Conservation (phyloP, 179 eudicot species). For the Carnegiea gigantea region DNA sequence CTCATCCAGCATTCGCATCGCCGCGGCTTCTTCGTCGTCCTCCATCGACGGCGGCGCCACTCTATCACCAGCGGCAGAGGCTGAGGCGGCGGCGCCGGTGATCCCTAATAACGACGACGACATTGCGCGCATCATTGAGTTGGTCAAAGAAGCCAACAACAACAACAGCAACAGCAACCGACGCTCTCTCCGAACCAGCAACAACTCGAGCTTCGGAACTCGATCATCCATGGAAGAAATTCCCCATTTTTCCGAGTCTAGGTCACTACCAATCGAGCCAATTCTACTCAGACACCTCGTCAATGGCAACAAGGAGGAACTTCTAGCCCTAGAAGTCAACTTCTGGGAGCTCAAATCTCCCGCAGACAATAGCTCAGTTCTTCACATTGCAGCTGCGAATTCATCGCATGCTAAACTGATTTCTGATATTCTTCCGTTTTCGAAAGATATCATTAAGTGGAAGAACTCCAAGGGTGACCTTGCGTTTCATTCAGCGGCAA, state of each 20-base stretch:
- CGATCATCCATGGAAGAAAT: no score
- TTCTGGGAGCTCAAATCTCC: background rate
- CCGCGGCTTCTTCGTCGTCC: background rate
- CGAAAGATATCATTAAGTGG: background rate
- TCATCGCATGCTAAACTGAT: slow-evolving; percentile 21
- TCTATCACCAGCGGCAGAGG: background rate
- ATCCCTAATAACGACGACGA: background rate
- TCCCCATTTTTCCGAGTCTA: no score
- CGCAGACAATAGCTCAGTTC: background rate
- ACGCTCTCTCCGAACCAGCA: background rate
- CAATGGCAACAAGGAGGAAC: background rate
- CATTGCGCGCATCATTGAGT: background rate
- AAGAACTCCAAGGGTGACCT: slow-evolving; percentile 20
- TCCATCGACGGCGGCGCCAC: background rate
- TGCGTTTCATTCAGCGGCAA: slow-evolving; percentile 27
- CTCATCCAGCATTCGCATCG: background rate
- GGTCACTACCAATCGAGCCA: background rate
- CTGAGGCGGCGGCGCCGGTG: background rate
- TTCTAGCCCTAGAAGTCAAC: background rate
- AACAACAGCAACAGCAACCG: no score
- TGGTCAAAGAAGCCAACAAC: background rate
- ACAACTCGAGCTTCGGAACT: background rate
- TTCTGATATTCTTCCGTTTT: background rate
- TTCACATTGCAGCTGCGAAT: slow-evolving; percentile 23
- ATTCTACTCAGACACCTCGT: background rate